Conservation (phyloP, 495 filamentous ascomycete genomes). For the Pseudotulostoma volvatum region DNA sequence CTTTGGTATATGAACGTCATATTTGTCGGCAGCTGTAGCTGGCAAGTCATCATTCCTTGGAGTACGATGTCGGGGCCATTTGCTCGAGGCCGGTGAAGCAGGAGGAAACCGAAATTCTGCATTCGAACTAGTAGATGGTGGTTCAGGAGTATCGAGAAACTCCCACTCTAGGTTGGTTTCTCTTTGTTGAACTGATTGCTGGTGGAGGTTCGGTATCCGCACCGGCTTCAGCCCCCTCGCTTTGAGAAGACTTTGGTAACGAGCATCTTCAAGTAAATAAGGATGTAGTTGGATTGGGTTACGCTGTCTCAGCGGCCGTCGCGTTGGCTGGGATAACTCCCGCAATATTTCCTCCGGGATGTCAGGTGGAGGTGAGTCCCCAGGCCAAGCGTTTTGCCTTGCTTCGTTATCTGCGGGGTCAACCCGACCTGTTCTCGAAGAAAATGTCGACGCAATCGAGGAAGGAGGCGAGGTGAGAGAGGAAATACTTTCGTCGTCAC, state of each 20-base stretch:
- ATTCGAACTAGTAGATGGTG: constrained; percentile 20
- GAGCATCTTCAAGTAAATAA: constrained; percentile 50
- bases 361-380: constrained; percentile 11
- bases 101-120: constrained; percentile 7
- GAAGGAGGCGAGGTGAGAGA: constrained; percentile 29
- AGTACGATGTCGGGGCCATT: background rate
- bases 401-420: background rate
- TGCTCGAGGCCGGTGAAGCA: constrained; percentile 9
- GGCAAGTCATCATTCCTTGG: too few relatives aligned
- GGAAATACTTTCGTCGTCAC: constrained; percentile 16
- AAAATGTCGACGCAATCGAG: constrained; percentile 3
- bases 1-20: constrained; percentile 9
- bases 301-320: constrained; percentile 42
- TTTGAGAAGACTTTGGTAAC: constrained; percentile 43
- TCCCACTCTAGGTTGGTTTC: constrained; percentile 35
- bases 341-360: constrained; percentile 17
- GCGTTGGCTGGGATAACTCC: constrained; percentile 17
- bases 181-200: constrained; percentile 23
- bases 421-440: background rate
- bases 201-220: constrained; percentile 22
- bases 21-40: too few relatives aligned
- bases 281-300: constrained; percentile 65
- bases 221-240: constrained; percentile 48
- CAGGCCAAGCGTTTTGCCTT: background rate
- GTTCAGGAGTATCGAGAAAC: constrained; percentile 12